phyloP scores from a whole-genome alignment of 2,329 filamentous ascomycete species.

The Alternaria longipes region DNA sequence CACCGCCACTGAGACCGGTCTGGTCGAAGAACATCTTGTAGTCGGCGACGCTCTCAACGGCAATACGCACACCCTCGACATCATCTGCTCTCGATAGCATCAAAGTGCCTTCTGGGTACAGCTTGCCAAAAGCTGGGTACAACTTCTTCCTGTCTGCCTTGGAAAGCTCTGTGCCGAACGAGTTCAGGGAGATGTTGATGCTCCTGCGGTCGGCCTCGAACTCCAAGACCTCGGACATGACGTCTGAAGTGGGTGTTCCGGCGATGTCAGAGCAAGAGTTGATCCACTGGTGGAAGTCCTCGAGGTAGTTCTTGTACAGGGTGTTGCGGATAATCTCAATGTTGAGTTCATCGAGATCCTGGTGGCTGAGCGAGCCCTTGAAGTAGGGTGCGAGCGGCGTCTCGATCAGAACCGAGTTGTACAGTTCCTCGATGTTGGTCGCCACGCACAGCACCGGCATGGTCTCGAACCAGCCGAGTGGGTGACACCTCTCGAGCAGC shows the following conservation, averaged over 20 bases:
- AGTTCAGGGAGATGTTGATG: constrained; percentile 99
- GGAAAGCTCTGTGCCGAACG: constrained; percentile 93
- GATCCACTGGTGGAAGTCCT: constrained; percentile 96
- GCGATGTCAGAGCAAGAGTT: constrained; percentile 86
- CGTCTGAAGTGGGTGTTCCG: constrained; percentile 87
- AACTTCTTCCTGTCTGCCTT: constrained; percentile 96
- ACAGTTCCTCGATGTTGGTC: constrained; percentile 97
- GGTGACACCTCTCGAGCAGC: constrained; percentile 93
- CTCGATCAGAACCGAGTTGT: constrained; percentile 97
- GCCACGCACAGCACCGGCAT: constrained; percentile 98
- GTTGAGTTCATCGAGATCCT: constrained; percentile 97
- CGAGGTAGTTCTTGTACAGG: constrained; percentile 98
- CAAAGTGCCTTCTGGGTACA: constrained; percentile 92
- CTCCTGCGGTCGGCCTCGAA: constrained; percentile 96
- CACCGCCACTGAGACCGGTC: constrained; percentile 78
- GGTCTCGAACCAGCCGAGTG: constrained; percentile 98
- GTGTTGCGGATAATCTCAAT: constrained; percentile 99
- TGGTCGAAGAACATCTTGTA: constrained; percentile 98
- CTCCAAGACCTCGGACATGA: constrained; percentile 95
- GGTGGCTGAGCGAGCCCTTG: constrained; percentile 94
- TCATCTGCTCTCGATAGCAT: constrained; percentile 97
- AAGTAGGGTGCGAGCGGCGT: constrained; percentile 96
- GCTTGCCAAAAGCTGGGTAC: constrained; percentile 88
- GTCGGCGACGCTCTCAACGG: constrained; percentile 90
- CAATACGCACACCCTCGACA: constrained; percentile 89